phyloP scores from a whole-genome alignment of 768 basidiomycete species.

The Collybia nuda region DNA sequence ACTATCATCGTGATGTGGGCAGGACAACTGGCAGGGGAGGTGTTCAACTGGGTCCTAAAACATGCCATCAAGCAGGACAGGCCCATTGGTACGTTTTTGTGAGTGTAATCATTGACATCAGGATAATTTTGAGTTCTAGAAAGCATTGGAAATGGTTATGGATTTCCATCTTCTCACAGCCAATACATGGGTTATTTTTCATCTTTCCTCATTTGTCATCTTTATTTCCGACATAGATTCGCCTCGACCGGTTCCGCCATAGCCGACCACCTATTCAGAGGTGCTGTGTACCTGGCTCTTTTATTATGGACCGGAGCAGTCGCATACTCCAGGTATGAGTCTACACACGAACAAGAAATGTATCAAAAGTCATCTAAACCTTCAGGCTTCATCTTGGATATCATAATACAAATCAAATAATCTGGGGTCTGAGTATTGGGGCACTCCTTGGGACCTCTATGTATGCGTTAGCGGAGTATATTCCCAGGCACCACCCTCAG shows the following conservation, averaged over 20 bases:
- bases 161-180: constrained; percentile 87
- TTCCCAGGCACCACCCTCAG: constrained; percentile 53
- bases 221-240: constrained; percentile 70
- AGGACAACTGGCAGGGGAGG: constrained; percentile 75
- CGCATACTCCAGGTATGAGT: constrained; percentile 73
- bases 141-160: constrained; percentile 69
- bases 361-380: not conserved
- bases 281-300: constrained; percentile 47
- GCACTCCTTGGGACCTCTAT: constrained; percentile 47
- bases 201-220: constrained; percentile 72
- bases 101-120: not conserved
- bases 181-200: constrained; percentile 91
- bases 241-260: constrained; percentile 45
- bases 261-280: constrained; percentile 53
- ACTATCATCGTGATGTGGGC: constrained; percentile 83
- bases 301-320: constrained; percentile 60
- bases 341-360: not conserved
- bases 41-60: constrained; percentile 69
- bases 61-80: constrained; percentile 65
- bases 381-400: constrained; percentile 69
- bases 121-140: constrained; percentile 29
- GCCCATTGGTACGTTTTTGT: constrained; percentile 51
- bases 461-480: constrained; percentile 56
- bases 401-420: constrained; percentile 69
- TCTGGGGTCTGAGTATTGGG: constrained; percentile 76